Evolutionary conservation across 148 eudicot species (phyloP).

Genomic region (Diospyros kaki): DNA sequence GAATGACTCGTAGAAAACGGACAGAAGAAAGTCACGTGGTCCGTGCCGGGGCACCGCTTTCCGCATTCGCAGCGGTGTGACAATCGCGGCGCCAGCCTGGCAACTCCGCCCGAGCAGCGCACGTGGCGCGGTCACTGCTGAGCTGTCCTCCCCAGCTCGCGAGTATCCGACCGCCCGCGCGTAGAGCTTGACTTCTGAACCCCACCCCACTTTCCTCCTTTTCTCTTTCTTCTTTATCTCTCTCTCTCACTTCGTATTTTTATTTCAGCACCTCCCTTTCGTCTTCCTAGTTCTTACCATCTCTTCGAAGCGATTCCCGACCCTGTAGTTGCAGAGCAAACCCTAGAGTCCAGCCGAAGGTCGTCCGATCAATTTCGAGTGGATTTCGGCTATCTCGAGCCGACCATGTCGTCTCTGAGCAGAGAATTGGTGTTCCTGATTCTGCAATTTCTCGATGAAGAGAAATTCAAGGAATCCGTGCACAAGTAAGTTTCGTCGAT

Average conservation of each 20-base stretch:
- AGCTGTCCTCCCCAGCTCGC: conserved; percentile 10
- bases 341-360: conserved; percentile 32
- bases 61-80: too few relatives aligned
- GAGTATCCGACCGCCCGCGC: conserved; percentile 2
- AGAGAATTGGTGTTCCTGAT: conserved; percentile 71
- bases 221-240: too few relatives aligned
- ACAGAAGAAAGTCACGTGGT: conserved; percentile 32
- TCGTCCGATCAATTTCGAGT: neutral
- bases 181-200: too few relatives aligned
- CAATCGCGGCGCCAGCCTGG: too few relatives aligned
- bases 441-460: conserved; percentile 75
- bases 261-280: neutral
- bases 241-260: conserved; percentile 15
- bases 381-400: neutral
- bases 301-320: neutral
- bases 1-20: conserved; percentile 37
- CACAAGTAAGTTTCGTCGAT: conserved; percentile 36
- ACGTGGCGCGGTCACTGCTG: too few relatives aligned
- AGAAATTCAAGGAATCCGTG: conserved; percentile 74
- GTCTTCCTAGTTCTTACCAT: conserved; percentile 9
- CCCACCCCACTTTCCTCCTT: too few relatives aligned
- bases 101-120: too few relatives aligned
- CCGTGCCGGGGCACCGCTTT: too few relatives aligned
- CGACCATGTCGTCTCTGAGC: conserved; percentile 60
- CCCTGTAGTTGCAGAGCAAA: conserved; percentile 14